Base-by-base conservation (phyloP, 2,329 filamentous ascomycete genomes). In the Berkeleyomyces rouxiae region DNA sequence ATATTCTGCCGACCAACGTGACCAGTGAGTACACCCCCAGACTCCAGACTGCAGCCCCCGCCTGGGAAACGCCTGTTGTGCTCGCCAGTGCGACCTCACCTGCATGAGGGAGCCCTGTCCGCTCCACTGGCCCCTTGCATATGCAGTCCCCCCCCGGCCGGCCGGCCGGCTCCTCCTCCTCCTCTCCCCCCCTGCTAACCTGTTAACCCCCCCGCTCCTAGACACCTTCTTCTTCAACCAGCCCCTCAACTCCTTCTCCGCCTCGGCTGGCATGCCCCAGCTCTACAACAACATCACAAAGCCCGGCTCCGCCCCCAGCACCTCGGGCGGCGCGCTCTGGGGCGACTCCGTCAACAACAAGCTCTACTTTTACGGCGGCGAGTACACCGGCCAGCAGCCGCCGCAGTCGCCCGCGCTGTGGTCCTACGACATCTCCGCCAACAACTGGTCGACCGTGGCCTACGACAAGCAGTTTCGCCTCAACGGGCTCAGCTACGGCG, bases 351-450 rank as follows among this genome's bases (percentile, higher is more conserved):
- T 82, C 46, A 86, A 86, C 71, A 84, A 84, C 68, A 75, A 78
- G 51, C 77, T 86, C 59, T 85, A 83, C 68, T 73, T 82, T 1
- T 86, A 80, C 67, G 83, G 83, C 9, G 83, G 83, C 55, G 79
- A 84, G 66, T 82, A 78, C 66, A 80, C 78, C 67, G 70, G 70
- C 64, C 69, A 73, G 37, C 69, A 73, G 1, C 79, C 80, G 0
- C 71, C 74, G 44, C 69, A 75, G 0, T 78, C 79, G 61, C 71
- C 71, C 31, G 55, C 55, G 10, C 75, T 85, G 37, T 82, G 79
- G 71, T 73, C 75, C 4, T 86, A 83, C 70, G 83, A 86, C 66
- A 74, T 78, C 4, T 67, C 83, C 42, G 72, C 79, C 62, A 72
- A 84, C 65, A 71, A 76, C 42, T 86, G 83, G 83, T 75, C 81